These are phyloP conservation scores for Stenocarpella maydis DNA, from an alignment of 2,329 filamentous ascomycete genomes.

Conservation along the genomic window DNA sequence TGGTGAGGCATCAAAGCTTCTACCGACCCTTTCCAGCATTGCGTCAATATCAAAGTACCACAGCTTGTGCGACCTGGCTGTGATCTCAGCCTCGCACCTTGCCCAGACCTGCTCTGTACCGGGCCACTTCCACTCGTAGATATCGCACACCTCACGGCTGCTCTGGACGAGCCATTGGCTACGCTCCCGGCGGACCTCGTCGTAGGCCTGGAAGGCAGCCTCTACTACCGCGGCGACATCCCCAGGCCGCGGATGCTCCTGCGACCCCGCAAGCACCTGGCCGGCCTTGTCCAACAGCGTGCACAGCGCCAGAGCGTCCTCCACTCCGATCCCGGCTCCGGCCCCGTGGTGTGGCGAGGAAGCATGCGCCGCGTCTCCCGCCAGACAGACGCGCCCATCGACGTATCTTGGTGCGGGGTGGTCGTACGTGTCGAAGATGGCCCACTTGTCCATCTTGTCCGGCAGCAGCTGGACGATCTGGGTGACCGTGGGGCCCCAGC, in stretches of 20 bases:
- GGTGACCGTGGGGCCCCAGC: not conserved
- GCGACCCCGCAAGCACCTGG: not conserved
- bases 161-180: conserved; percentile 53
- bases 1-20: too few relatives aligned
- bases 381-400: conserved; percentile 53
- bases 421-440: too few relatives aligned
- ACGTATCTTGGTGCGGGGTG: conserved; percentile 54
- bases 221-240: too few relatives aligned
- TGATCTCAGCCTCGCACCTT: conserved; percentile 49
- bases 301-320: conserved; percentile 58
- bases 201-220: conserved; percentile 50
- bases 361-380: conserved; percentile 66
- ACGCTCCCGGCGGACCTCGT: conserved; percentile 48
- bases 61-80: conserved; percentile 44
- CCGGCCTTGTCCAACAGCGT: conserved; percentile 42
- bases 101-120: conserved; percentile 44
- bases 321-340: conserved; percentile 64
- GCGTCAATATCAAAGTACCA: conserved; percentile 49
- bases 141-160: conserved; percentile 48
- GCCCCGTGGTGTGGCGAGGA: conserved; percentile 62
- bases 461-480: not conserved
- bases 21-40: too few relatives aligned
- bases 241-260: too few relatives aligned
- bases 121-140: conserved; percentile 48
- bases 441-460: too few relatives aligned